A percentile compares a stretch with the other conserved stretches of the same genome.
Evolutionary conservation across 1,284 basidiomycete genomes (phyloP).

Genomic region (Gomphus sp.): DNA sequence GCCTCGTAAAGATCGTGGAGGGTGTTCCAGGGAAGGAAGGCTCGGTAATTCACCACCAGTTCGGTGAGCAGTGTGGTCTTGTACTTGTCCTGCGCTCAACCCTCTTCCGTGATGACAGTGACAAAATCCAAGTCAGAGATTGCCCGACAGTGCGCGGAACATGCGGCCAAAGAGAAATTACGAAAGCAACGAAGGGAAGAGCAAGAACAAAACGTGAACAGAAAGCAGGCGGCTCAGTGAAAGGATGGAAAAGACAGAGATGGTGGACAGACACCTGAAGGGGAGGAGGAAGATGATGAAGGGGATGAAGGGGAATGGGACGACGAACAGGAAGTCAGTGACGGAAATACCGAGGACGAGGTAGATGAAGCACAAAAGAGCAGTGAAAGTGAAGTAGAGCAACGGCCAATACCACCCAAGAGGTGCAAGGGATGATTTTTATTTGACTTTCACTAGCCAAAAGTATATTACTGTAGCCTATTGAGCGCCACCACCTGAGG

Average conservation of each 20-base stretch:
- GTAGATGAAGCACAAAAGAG: constrained; percentile 24
- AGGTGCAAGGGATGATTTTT: constrained; percentile 23
- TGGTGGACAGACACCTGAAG: constrained; percentile 31
- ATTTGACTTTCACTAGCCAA: background rate
- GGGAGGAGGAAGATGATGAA: constrained; percentile 28
- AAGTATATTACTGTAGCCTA: background rate
- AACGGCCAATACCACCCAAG: constrained; percentile 28
- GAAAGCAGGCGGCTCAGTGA: constrained; percentile 49
- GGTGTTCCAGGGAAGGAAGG: constrained; percentile 88
- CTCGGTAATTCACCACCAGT: constrained; percentile 85
- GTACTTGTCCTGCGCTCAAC: background rate
- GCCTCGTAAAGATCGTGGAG: constrained; percentile 90
- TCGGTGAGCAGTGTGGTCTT: constrained; percentile 43
- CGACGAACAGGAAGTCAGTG: constrained; percentile 57
- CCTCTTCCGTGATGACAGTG: constrained; percentile 35
- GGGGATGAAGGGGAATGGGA: constrained; percentile 43
- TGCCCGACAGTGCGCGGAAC: constrained; percentile 55
- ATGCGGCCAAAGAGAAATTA: constrained; percentile 67
- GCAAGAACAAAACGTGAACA: constrained; percentile 80
- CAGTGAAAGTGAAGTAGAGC: constrained; percentile 29
- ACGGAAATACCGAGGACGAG: constrained; percentile 35
- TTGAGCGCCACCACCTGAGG: background rate
- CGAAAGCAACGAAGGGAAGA: constrained; percentile 73
- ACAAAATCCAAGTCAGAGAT: constrained; percentile 75
- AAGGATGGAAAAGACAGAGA: constrained; percentile 29